These are phyloP conservation scores for Rossbeevera mucosa DNA, from an alignment of 768 basidiomycete genomes.

Conservation along the genomic window DNA sequence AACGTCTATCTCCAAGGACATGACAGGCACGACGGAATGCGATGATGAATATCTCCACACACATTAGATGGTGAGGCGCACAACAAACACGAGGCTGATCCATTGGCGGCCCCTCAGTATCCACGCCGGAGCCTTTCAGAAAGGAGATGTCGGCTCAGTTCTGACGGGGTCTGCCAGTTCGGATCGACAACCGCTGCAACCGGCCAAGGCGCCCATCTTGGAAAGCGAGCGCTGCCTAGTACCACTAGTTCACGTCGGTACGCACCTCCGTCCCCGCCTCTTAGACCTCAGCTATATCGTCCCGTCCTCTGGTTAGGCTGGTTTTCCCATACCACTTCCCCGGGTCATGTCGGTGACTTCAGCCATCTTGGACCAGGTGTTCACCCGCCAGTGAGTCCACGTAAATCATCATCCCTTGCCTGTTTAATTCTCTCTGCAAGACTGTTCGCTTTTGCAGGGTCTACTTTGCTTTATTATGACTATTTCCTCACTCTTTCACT, in stretches of 20 bases:
- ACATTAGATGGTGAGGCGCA: not conserved
- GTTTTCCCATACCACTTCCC: not conserved
- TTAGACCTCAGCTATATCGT: not conserved
- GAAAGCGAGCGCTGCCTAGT: not conserved
- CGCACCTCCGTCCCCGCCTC: not conserved
- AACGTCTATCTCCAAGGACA: too few relatives aligned
- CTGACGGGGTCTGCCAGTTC: not conserved
- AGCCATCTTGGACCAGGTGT: conserved; percentile 4
- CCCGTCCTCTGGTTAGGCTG: not conserved
- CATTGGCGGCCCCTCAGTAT: too few relatives aligned
- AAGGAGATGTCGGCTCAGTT: conserved; percentile 8
- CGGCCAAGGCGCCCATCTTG: not conserved
- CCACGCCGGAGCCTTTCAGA: not conserved
- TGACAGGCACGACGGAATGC: not conserved
- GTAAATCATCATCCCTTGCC: not conserved
- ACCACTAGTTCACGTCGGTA: not conserved
- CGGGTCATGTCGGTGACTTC: conserved; percentile 9
- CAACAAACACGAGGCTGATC: too few relatives aligned
- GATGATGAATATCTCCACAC: not conserved
- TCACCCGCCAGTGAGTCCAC: conserved; percentile 17
- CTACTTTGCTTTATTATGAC: conserved; percentile 23
- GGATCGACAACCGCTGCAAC: not conserved
- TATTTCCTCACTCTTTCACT: conserved; percentile 24
- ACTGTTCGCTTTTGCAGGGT: conserved; percentile 12
- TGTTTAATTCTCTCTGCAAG: conserved; percentile 1